These are phyloP conservation scores for Arthroderma sp. DNA, from an alignment of 2,329 filamentous ascomycete genomes.

Conservation along the genomic window DNA sequence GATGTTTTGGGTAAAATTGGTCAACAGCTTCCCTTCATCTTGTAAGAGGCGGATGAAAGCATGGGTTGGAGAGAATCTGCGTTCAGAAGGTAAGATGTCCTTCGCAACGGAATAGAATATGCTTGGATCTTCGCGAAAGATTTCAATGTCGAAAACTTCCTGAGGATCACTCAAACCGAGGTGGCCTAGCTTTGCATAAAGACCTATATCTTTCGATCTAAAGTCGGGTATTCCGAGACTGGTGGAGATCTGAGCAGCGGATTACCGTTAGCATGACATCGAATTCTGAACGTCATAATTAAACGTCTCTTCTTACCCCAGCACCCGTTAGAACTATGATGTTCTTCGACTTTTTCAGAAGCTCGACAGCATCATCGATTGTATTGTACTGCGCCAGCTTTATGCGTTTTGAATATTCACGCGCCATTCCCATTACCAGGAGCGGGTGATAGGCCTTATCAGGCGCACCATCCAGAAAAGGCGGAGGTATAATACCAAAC, in stretches of 20 bases:
- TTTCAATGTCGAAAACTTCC: constrained; percentile 82
- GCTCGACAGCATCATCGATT: constrained; percentile 69
- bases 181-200: constrained; percentile 73
- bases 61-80: constrained; percentile 81
- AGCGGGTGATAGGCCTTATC: constrained; percentile 65
- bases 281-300: not conserved
- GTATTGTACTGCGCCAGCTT: constrained; percentile 73
- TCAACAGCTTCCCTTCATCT: constrained; percentile 75
- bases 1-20: constrained; percentile 98
- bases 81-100: constrained; percentile 71
- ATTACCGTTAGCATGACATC: constrained; percentile 1
- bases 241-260: constrained; percentile 57
- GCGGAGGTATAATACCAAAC: constrained; percentile 63
- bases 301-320: constrained; percentile 38
- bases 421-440: constrained; percentile 61
- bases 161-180: constrained; percentile 73
- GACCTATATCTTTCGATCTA: constrained; percentile 78
- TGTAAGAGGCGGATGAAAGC: constrained; percentile 85
- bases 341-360: constrained; percentile 63
- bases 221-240: constrained; percentile 96
- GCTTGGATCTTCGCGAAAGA: constrained; percentile 73
- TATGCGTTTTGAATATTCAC: constrained; percentile 67
- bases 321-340: constrained; percentile 91
- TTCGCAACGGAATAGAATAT: constrained; percentile 88
- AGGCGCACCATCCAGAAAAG: constrained; percentile 57